Evolutionary conservation across 2,329 filamentous ascomycete genomes (phyloP), one percentile per base, ranked within the genome.

Genomic region (Xylariaceae sp.): DNA sequence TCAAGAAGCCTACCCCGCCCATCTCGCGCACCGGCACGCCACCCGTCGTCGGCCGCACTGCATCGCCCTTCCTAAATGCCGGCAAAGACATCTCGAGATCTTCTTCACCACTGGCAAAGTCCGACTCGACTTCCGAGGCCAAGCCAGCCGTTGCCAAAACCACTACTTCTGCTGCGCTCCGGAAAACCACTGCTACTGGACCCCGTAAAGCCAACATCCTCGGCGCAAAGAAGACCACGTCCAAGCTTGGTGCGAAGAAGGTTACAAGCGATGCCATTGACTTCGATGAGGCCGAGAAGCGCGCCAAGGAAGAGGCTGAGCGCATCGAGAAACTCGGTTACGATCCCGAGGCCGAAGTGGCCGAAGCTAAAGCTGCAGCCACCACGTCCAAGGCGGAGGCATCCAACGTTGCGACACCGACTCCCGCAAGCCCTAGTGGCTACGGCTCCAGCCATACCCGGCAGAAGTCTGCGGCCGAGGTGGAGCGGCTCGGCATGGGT

Each of bases 231-330:
- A 94, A 91, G 75, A 78, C 77, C 19, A 86, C 80, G 40, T 51
- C 54, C n/a, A 95, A 95, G 74, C 78, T 97, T 11, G 94, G 92
- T 33, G 92, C 85, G 27, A 97, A 97, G 82, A 97, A 97, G 76
- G 82, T 95, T 32, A 82, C 78, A 3, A 80, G 76, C 41, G 87
- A 91, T 58, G 73, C 84, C 11, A 91, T 99, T 55, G 92, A 99
- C 73, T 99, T 99, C 63, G 94, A 99, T 57, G 94, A 92, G 68
- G 94, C 91, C 3, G 94, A 99, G 76, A 90, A 89, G 71, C 96
- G 95, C 73, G 94, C 94, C 39, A 95, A 92, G 69, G 94, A 97
- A 71, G 94, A 99, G 71, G 94, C 91, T 2, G 94, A 97, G 70
- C 86, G 94, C 59, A 94, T 96, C 66, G 90, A 87, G 67, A 96